Evolutionary conservation across 306 rosid species (phyloP), one percentile per base, ranked within the genome.

Genomic region (Alnus glutinosa): DNA sequence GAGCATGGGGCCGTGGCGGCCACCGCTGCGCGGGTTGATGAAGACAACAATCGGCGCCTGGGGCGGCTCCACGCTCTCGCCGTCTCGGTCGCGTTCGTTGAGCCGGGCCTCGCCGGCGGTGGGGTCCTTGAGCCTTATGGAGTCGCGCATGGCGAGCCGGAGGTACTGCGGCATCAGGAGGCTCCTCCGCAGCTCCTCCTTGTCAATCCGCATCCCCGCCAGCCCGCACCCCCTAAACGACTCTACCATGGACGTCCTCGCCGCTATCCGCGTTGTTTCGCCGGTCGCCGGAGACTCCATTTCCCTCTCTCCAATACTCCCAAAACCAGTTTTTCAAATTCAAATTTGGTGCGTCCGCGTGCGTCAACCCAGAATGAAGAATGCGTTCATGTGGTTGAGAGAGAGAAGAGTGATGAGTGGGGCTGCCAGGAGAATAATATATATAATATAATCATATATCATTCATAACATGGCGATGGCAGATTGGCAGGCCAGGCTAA

Each of bases 141-240:
- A 89, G 76, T 93, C 98, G 2, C 99, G 91, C 97, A 96, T 88
- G 73, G 98, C 99, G 55, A 69, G 77, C 12, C 99, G 96, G 46
- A 96, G 88, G 75, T 91, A 90, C 66, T 85, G 90, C 49, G 98
- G 98, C 94, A 96, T 88, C 64, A 85, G 59, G 1, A 96, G 89
- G 83, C 84, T 85, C 88, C 83, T 79, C 90, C 74, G 82, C 83
- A 96, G 73, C 54, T 93, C 98, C 51, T 89, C 96, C 86, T 91
- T 96, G 77, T 91, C 96, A 54, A 96, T 84, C 57, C 90, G 87
- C 34, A 84, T 66, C 7, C 96, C 99, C 42, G 94, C 67, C 36
- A 96, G 71, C 1, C 96, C 95, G 74, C 92, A 93, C 0, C 89
- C 92, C 69, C 85, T 70, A 18, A 96, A 18, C 9, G 98, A 93